These are phyloP conservation scores for Eucalyptus caleyi DNA, from an alignment of 345 rosid species.

Conservation along the genomic window DNA sequence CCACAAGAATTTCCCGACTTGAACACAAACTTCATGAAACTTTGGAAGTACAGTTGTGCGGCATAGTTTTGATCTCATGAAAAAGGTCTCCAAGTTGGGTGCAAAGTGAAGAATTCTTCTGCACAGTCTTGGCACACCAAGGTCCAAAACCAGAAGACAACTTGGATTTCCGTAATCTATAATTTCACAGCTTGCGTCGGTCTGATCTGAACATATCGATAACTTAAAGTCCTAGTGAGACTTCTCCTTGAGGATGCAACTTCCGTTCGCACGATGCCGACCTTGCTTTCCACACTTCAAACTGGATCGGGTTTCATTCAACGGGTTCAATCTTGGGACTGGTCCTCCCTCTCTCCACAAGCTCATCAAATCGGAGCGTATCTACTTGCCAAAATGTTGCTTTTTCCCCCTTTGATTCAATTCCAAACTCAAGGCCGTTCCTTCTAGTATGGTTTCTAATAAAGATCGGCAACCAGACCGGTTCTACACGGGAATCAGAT, in stretches of 20 bases:
- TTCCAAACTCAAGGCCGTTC: background rate
- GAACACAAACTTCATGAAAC: background rate
- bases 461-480: background rate
- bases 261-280: background rate
- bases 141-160: background rate
- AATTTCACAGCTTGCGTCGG: background rate
- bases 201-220: background rate
- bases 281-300: background rate
- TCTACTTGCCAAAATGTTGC: background rate
- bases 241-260: background rate
- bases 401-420: background rate
- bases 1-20: background rate
- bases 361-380: background rate
- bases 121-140: background rate
- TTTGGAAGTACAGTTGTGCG: background rate
- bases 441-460: background rate
- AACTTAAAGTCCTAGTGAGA: background rate
- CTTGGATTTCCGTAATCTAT: background rate
- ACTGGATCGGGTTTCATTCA: no score
- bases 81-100: background rate
- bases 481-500: accelerated
- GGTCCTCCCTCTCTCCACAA: background rate
- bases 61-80: background rate
- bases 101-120: background rate
- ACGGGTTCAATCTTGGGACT: background rate